Conservation (phyloP, 2,329 filamentous ascomycete genomes). For the Whalleya microplaca region DNA sequence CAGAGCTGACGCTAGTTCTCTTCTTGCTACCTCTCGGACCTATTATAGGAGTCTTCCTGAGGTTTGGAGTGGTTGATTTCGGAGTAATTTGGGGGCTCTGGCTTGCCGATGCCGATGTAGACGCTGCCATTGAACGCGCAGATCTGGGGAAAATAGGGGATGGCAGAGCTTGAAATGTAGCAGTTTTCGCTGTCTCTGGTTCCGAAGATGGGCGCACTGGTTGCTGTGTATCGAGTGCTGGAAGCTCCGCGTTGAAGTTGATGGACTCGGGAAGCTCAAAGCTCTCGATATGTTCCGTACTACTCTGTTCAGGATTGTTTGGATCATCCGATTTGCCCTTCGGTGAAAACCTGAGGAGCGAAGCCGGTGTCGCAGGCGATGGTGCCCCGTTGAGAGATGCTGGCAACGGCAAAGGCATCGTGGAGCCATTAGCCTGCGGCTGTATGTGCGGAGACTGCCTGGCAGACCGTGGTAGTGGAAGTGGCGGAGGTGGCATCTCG, state of each 20-base stretch:
- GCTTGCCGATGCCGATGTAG: constrained; percentile 63
- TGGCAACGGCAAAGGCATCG: constrained; percentile 29
- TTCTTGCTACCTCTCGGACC: constrained; percentile 67
- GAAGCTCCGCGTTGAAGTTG: constrained; percentile 51
- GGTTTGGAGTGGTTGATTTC: constrained; percentile 46
- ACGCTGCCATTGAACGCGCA: constrained; percentile 40
- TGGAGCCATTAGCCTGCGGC: constrained; percentile 49
- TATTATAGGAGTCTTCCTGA: constrained; percentile 59
- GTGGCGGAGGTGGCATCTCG: constrained; percentile 69
- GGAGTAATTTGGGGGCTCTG: constrained; percentile 69
- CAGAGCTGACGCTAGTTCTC: constrained; percentile 70
- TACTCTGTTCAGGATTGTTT: constrained; percentile 45
- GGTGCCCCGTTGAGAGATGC: constrained; percentile 44
- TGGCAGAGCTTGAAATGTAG: constrained; percentile 52
- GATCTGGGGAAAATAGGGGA: constrained; percentile 52
- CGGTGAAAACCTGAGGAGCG: constrained; percentile 76
- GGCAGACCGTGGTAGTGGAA: constrained; percentile 67
- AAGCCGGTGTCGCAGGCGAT: constrained; percentile 82
- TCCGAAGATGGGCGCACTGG: constrained; percentile 48
- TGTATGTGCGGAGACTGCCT: constrained; percentile 70
- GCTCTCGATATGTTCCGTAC: constrained; percentile 58
- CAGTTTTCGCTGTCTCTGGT: constrained; percentile 51
- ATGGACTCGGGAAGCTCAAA: constrained; percentile 75
- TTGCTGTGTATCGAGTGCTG: constrained; percentile 56
- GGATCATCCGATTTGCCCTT: constrained; percentile 52